phyloP scores from a whole-genome alignment of 306 rosid species.

The Luffa acutangula region DNA sequence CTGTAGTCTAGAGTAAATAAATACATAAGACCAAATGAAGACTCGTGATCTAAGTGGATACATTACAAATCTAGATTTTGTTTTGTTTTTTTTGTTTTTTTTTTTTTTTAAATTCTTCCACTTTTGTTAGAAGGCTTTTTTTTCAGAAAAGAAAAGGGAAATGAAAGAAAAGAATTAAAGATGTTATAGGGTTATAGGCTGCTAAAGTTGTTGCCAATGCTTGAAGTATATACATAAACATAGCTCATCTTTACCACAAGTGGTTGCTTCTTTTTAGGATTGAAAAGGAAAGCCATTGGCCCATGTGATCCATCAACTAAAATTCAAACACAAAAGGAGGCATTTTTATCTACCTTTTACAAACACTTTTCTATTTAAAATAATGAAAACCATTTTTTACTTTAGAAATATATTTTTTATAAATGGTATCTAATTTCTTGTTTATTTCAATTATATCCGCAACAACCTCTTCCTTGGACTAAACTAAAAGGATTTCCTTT shows the following conservation, averaged over 20 bases:
- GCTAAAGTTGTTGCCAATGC: neutral
- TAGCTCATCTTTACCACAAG: neutral
- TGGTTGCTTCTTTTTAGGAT: slow-evolving; percentile 14
- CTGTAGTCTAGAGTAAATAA: neutral
- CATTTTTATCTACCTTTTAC: neutral
- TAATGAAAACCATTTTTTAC: neutral
- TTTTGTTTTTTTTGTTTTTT: neutral
- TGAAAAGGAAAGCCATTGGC: neutral
- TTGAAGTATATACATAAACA: neutral
- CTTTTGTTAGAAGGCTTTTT: neutral
- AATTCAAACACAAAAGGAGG: neutral
- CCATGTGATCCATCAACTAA: neutral
- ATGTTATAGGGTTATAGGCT: neutral
- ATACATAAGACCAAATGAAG: too few species aligned
- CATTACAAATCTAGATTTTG: neutral
- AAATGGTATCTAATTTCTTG: neutral
- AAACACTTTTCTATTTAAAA: neutral
- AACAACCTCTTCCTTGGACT: neutral
- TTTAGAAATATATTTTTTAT: neutral
- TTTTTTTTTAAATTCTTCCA: neutral
- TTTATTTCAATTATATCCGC: neutral
- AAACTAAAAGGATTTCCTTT: too few species aligned
- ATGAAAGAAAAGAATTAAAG: neutral
- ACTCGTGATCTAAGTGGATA: too few species aligned
- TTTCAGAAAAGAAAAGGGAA: neutral